Conservation (phyloP, 768 basidiomycete genomes). For the Leccinum incarnatum region DNA sequence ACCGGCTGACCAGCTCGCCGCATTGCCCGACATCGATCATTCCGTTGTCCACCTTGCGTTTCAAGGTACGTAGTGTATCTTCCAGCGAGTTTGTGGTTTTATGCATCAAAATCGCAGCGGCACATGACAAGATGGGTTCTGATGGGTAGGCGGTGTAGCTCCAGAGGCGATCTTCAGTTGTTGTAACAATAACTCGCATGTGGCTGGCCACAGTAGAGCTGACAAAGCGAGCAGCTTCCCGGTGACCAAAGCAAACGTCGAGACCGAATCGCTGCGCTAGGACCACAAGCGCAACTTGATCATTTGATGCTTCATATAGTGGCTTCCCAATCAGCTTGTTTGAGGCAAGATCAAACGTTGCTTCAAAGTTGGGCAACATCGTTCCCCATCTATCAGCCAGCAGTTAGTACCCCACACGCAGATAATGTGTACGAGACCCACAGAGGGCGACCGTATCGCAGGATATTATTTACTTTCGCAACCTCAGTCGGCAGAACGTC, state of each 20-base stretch:
- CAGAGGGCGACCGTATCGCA: background rate
- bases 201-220: background rate
- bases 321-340: background rate
- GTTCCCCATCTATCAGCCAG: background rate
- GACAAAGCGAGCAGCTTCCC: background rate
- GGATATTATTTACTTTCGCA: background rate
- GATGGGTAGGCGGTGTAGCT: background rate
- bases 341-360: background rate
- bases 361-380: rapidly evolving
- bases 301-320: background rate
- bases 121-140: background rate
- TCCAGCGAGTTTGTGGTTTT: background rate
- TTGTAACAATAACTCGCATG: background rate
- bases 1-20: constrained; percentile 11
- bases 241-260: background rate
- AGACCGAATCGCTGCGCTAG: background rate
- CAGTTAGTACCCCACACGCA: background rate
- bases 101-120: background rate
- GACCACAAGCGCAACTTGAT: background rate
- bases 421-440: background rate
- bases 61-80: background rate
- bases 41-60: background rate
- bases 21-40: background rate
- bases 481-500: background rate
- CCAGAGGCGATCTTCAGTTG: background rate